Evolutionary conservation across 495 filamentous ascomycete species (phyloP), one percentile per base, ranked within the genome.

Genomic region (Hypoxylon fragiforme): DNA sequence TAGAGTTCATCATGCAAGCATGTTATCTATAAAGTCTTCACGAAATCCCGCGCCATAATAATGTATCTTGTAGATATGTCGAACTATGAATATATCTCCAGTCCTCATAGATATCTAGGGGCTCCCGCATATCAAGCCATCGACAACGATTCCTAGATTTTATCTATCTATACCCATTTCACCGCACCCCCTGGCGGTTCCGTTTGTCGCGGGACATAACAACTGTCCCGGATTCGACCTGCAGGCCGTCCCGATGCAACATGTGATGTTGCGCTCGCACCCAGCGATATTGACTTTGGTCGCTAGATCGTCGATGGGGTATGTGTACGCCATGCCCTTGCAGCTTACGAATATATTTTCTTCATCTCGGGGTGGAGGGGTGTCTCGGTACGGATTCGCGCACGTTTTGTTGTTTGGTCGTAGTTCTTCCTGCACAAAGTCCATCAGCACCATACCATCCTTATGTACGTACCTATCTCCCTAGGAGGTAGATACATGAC

Each of bases 161-260:
- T n/a, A n/a, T n/a, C n/a, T n/a, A n/a, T n/a, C n/a, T n/a, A 28
- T 9, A 28, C 14, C 3, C 34, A 3, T 16, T 7, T 37, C 13
- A 42, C 13, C 36, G 9, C 54, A 52, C 1, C 22, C 8, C 4
- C 34, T 18, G 3, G 42, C 42, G 13, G 36, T 20, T 6, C 54
- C 63, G 34, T 53, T 15, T 22, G 7, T 24, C 16, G 20, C 45
- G 14, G 63, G 54, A 20, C 63, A 65, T 30, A 54, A n/a, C 15
- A 18, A 24, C 51, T 66, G 63, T 9, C 40, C 20, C 8, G 58
- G 59, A 19, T 66, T 40, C 18, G 47, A 47, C 22, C 49, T 50
- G 32, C 63, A 63, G 21, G 63, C 59, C 3, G 55, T 62, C 3
- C 63, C 63, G 2, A 65, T 49, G 31, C 59, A 66, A 37, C 59